These are phyloP conservation scores for Ganoderma sinense DNA, from an alignment of 1,284 basidiomycete genomes.

Conservation along the genomic window DNA sequence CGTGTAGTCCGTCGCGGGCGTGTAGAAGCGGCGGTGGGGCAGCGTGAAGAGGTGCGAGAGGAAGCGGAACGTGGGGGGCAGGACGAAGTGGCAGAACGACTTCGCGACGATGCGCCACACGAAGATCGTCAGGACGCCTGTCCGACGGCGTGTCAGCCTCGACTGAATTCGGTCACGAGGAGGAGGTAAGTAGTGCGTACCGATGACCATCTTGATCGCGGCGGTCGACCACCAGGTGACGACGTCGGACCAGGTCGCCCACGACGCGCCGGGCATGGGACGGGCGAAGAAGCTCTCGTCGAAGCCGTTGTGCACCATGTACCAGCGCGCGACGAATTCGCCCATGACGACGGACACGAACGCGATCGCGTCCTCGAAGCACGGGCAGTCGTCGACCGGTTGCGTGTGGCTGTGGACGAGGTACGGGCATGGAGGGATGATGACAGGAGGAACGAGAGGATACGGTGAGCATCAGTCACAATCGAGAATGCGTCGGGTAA, in stretches of 20 bases:
- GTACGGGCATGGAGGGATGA: conserved; percentile 73
- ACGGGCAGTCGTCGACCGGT: conserved; percentile 95
- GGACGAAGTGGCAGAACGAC: conserved; percentile 69
- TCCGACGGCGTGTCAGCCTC: not conserved
- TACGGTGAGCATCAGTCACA: not conserved
- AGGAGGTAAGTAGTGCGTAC: conserved; percentile 35
- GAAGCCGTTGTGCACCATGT: conserved; percentile 46
- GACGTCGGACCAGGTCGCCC: conserved; percentile 56
- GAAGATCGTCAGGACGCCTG: conserved; percentile 77
- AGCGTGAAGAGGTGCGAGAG: conserved; percentile 69
- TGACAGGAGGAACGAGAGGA: conserved; percentile 66
- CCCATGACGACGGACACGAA: conserved; percentile 89
- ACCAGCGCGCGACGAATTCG: conserved; percentile 75
- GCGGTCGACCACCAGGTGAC: conserved; percentile 65
- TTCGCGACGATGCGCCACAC: conserved; percentile 89
- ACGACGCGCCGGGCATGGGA: conserved; percentile 66
- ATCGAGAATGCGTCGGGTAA: not conserved
- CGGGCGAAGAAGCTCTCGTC: conserved; percentile 42
- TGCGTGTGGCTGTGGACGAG: conserved; percentile 91
- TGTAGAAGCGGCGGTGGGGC: conserved; percentile 85
- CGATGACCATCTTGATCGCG: conserved; percentile 68
- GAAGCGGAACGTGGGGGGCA: conserved; percentile 85
- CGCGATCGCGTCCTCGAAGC: conserved; percentile 98
- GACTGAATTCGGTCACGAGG: not conserved
- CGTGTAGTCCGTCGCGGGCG: conserved; percentile 87